Percentiles rank a stretch among this genome's conserved stretches.
These are phyloP conservation scores for Cercospora sp. DNA, from an alignment of 2,329 filamentous ascomycete genomes.

Conservation along the genomic window DNA sequence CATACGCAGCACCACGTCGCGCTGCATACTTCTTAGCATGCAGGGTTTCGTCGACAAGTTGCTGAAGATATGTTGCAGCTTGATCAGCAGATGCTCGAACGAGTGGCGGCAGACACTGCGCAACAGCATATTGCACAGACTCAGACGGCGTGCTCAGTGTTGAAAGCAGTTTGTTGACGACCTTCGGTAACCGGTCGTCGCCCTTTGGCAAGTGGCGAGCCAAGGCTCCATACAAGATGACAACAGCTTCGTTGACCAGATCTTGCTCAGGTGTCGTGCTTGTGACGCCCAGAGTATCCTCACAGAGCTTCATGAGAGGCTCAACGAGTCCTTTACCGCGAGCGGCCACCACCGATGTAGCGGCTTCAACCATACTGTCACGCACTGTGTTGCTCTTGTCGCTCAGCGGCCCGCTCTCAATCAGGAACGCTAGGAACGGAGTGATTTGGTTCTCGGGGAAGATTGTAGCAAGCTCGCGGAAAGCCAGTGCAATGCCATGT, in stretches of 20 bases:
- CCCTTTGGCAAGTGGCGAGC: conserved; percentile 81
- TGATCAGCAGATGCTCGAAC: conserved; percentile 77
- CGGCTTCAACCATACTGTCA: conserved; percentile 87
- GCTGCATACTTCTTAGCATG: conserved; percentile 88
- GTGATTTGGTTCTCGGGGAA: conserved; percentile 71
- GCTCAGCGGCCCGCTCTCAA: conserved; percentile 81
- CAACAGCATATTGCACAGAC: conserved; percentile 93
- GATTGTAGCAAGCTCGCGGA: conserved; percentile 73
- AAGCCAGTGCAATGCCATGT: conserved; percentile 84
- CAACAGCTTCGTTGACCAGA: conserved; percentile 92
- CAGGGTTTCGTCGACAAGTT: conserved; percentile 78
- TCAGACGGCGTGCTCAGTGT: conserved; percentile 94
- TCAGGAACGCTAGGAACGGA: conserved; percentile 78
- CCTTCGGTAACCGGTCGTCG: conserved; percentile 83
- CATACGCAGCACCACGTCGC: conserved; percentile 90
- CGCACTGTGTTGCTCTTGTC: conserved; percentile 77
- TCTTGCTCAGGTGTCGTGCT: conserved; percentile 79
- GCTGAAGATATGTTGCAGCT: conserved; percentile 74
- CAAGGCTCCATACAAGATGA: conserved; percentile 94
- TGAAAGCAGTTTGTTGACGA: conserved; percentile 79
- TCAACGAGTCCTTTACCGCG: conserved; percentile 84
- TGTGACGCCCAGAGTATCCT: conserved; percentile 81
- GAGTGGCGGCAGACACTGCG: conserved; percentile 89
- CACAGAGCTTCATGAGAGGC: conserved; percentile 87
- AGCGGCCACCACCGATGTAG: conserved; percentile 74